Percentiles rank a stretch among this genome's conserved stretches.
Evolutionary conservation across 2,329 filamentous ascomycete genomes (phyloP).

Genomic region (Aureobasidium sp.): DNA sequence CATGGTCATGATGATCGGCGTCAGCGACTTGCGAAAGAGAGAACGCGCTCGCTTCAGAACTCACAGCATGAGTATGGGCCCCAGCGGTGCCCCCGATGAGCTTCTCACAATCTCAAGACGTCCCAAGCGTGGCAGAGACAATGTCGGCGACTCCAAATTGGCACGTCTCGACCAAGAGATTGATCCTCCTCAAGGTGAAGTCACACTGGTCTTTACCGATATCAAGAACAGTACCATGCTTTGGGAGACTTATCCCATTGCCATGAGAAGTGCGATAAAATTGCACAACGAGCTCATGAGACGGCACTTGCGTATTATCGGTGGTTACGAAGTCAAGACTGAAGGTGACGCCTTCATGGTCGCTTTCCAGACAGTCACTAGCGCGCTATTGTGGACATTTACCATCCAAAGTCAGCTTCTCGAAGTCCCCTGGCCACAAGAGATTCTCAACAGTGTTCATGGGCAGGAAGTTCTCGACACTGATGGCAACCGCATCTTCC

Average conservation of each 20-base stretch:
- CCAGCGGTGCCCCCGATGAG: constrained; percentile 66
- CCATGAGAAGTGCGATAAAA: constrained; percentile 95
- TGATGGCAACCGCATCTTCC: constrained; percentile 84
- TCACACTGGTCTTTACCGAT: constrained; percentile 94
- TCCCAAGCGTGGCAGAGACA: constrained; percentile 52
- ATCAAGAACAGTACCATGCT: constrained; percentile 97
- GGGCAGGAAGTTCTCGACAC: constrained; percentile 77
- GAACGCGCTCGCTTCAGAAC: constrained; percentile 70
- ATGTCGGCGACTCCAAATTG: constrained; percentile 74
- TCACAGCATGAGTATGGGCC: constrained; percentile 78
- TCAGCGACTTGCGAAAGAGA: constrained; percentile 81
- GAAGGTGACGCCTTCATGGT: constrained; percentile 99
- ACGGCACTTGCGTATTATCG: constrained; percentile 83
- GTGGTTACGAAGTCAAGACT: constrained; percentile 98
- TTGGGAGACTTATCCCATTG: constrained; percentile 91
- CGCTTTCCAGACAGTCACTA: constrained; percentile 92
- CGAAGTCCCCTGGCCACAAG: constrained; percentile 85
- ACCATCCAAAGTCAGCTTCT: constrained; percentile 83
- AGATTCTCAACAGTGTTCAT: constrained; percentile 79
- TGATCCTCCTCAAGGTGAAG: constrained; percentile 79
- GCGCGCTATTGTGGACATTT: constrained; percentile 92
- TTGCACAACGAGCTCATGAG: constrained; percentile 97
- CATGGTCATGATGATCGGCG: constrained; percentile 98
- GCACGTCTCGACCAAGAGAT: constrained; percentile 84
- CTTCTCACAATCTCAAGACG: constrained; percentile 59